A percentile compares a stretch with the other conserved stretches of the same genome.
These are phyloP conservation scores for Tulasnella sp. DNA, from an alignment of 768 basidiomycete genomes.

Conservation along the genomic window DNA sequence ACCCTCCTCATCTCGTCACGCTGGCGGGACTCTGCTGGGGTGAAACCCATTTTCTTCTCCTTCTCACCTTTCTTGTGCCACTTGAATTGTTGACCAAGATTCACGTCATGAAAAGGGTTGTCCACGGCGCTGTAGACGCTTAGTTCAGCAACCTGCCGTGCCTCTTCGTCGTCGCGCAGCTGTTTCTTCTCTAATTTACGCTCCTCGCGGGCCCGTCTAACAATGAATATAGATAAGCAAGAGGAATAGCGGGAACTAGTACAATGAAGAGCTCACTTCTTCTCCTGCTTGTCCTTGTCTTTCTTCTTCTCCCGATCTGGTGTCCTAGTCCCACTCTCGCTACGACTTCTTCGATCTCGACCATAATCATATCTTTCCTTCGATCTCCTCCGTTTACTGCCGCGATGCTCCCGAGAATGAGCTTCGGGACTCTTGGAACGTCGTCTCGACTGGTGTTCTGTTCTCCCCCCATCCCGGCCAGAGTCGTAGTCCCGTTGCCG, in stretches of 20 bases:
- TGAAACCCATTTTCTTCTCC: constrained; percentile 80
- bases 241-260: neutral
- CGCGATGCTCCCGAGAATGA: constrained; percentile 19
- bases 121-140: constrained; percentile 94
- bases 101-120: constrained; percentile 97
- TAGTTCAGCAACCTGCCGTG: constrained; percentile 83
- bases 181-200: constrained; percentile 83
- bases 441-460: neutral
- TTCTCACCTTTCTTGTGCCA: constrained; percentile 99
- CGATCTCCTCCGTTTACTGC: constrained; percentile 20
- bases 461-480: neutral
- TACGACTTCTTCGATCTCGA: constrained; percentile 24
- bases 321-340: constrained; percentile 28
- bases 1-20: constrained; percentile 69
- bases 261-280: constrained; percentile 34
- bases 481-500: neutral
- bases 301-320: constrained; percentile 36
- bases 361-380: constrained; percentile 22
- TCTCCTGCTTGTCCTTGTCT: constrained; percentile 26
- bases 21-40: constrained; percentile 62
- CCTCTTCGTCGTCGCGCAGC: constrained; percentile 76
- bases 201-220: constrained; percentile 70
- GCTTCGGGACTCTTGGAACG: constrained; percentile 7
- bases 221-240: neutral
- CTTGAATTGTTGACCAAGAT: constrained; percentile 89